These are phyloP conservation scores for Puccinia coronata DNA, from an alignment of 1,284 basidiomycete species.

Conservation along the genomic window DNA sequence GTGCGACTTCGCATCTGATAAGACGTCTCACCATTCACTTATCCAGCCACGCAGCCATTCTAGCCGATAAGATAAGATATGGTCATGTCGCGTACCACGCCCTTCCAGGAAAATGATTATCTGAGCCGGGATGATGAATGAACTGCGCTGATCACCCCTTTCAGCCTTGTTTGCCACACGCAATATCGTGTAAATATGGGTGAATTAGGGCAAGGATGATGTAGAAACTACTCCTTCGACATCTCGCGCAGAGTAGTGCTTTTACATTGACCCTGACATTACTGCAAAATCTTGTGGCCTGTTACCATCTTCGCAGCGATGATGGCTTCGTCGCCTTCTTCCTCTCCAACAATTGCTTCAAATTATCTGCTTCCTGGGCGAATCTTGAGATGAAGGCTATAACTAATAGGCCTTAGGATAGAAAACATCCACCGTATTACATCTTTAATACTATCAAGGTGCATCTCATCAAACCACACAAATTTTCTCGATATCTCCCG, in stretches of 20 bases:
- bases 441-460: background rate
- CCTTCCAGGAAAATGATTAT: background rate
- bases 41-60: too few relatives aligned
- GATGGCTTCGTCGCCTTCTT: background rate
- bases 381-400: background rate
- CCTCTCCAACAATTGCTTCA: background rate
- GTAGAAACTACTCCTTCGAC: too few relatives aligned
- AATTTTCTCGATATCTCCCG: conserved; percentile 8
- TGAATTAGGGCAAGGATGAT: background rate
- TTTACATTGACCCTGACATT: too few relatives aligned
- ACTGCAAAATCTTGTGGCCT: too few relatives aligned
- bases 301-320: too few relatives aligned
- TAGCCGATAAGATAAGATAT: too few relatives aligned
- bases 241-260: too few relatives aligned
- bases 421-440: conserved; percentile 10
- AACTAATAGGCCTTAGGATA: background rate
- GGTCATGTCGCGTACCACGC: too few relatives aligned
- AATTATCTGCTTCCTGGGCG: too few relatives aligned
- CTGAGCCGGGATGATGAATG: background rate
- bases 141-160: background rate
- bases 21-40: too few relatives aligned
- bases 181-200: background rate
- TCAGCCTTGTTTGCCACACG: background rate
- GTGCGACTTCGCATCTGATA: too few relatives aligned
- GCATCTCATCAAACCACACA: background rate